These are phyloP conservation scores for Mucor saturninus DNA, from an alignment of 371 early-diverging fungal genomes.

Conservation along the genomic window DNA sequence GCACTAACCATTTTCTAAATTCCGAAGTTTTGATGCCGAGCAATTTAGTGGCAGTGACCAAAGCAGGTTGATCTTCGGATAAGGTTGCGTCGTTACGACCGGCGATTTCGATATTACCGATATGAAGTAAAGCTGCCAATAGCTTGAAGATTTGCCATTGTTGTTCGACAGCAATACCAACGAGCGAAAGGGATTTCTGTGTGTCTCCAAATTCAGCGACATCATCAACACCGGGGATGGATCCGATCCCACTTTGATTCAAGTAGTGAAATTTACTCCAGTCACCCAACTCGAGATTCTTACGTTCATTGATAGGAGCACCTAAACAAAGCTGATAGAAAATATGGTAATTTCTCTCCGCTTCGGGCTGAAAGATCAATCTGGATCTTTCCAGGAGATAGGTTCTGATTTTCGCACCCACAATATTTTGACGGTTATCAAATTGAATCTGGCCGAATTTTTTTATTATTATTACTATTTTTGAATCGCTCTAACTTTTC, in stretches of 20 bases:
- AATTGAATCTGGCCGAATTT: constrained; percentile 67
- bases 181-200: constrained; percentile 80
- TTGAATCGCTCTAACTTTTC: background rate
- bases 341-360: constrained; percentile 98
- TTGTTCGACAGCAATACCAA: constrained; percentile 83
- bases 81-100: constrained; percentile 76
- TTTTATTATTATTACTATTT: background rate
- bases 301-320: constrained; percentile 80
- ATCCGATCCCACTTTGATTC: constrained; percentile 84
- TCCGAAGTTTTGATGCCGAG: constrained; percentile 76
- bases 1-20: constrained; percentile 89
- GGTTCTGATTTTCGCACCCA: constrained; percentile 95
- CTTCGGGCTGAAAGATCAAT: constrained; percentile 89
- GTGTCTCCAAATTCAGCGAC: constrained; percentile 89
- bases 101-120: constrained; percentile 91
- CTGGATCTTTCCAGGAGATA: constrained; percentile 99
- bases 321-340: constrained; percentile 97
- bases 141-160: constrained; percentile 92
- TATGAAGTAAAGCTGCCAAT: constrained; percentile 88
- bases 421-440: constrained; percentile 79
- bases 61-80: constrained; percentile 74
- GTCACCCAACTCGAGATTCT: constrained; percentile 74
- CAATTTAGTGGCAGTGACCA: constrained; percentile 68
- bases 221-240: constrained; percentile 89
- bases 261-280: constrained; percentile 87